These are phyloP conservation scores for Setaria italica DNA, from an alignment of 202 grass and related monocot genomes.

Conservation along the genomic window DNA sequence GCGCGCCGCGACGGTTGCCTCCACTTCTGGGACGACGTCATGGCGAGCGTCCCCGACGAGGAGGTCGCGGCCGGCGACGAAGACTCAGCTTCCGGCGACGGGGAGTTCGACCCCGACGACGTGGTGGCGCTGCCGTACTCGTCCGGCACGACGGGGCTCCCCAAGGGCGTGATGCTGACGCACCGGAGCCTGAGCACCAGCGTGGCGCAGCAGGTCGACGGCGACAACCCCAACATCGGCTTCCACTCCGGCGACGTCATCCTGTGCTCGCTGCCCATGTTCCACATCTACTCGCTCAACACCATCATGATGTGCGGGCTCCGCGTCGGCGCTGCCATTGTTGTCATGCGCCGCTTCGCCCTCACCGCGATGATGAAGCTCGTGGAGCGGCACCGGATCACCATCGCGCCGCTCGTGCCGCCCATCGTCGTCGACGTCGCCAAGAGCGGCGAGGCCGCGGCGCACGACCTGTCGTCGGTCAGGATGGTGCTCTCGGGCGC, in stretches of 20 bases:
- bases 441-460: constrained; percentile 51
- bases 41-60: constrained; percentile 22
- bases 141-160: constrained; percentile 79
- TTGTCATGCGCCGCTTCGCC: constrained; percentile 79
- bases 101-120: constrained; percentile 69
- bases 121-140: constrained; percentile 80
- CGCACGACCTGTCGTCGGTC: constrained; percentile 66
- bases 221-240: constrained; percentile 74
- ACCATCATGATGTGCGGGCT: constrained; percentile 76
- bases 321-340: constrained; percentile 62
- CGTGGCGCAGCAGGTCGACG: constrained; percentile 87
- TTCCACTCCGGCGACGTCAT: constrained; percentile 62
- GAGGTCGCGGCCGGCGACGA: background rate
- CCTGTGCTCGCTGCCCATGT: constrained; percentile 77
- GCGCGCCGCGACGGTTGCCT: constrained; percentile 54
- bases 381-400: constrained; percentile 55
- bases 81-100: background rate
- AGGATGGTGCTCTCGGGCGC: constrained; percentile 83
- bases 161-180: constrained; percentile 90
- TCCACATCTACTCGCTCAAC: constrained; percentile 84
- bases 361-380: constrained; percentile 64
- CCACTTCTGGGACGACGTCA: constrained; percentile 65
- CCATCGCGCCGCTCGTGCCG: constrained; percentile 73
- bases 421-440: constrained; percentile 73
- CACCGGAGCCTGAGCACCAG: constrained; percentile 80